Evolutionary conservation across 805 yeast genomes (phyloP).

Genomic region (Starmerella etchellsii): DNA sequence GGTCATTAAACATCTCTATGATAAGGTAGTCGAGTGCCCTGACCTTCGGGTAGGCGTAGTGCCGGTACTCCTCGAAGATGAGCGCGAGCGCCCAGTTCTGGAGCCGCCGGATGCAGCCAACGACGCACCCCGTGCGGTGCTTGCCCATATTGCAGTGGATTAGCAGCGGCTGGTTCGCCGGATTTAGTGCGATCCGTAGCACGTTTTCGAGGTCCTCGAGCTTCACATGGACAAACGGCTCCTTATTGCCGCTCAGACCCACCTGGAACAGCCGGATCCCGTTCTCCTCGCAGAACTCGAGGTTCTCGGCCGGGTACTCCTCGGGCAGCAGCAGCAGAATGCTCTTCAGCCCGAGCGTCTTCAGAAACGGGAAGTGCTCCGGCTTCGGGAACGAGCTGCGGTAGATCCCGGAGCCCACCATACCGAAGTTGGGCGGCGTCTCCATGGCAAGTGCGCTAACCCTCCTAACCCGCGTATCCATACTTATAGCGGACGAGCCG

Average conservation of each 20-base stretch:
- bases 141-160: conserved; percentile 95
- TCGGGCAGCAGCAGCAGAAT: conserved; percentile 82
- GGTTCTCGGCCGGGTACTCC: conserved; percentile 71
- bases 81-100: conserved; percentile 89
- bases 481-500: too few relatives aligned
- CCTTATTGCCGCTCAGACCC: conserved; percentile 86
- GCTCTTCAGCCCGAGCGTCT: conserved; percentile 50
- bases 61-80: conserved; percentile 89
- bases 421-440: conserved; percentile 78
- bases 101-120: conserved; percentile 78
- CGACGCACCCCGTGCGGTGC: conserved; percentile 91
- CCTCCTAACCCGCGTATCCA: too few relatives aligned
- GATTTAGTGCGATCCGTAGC: conserved; percentile 65
- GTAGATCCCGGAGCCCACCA: conserved; percentile 66
- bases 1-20: conserved; percentile 74
- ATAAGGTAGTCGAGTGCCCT: conserved; percentile 93
- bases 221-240: conserved; percentile 32
- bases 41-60: conserved; percentile 90
- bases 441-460: conserved; percentile 16
- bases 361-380: conserved; percentile 63
- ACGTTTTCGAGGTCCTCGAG: conserved; percentile 64
- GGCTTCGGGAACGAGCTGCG: conserved; percentile 82
- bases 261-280: conserved; percentile 66
- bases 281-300: conserved; percentile 46
- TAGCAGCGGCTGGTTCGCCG: conserved; percentile 78